Evolutionary conservation across 1,139 yeast species (phyloP).

Genomic region (Entelexis sorbosivorans): DNA sequence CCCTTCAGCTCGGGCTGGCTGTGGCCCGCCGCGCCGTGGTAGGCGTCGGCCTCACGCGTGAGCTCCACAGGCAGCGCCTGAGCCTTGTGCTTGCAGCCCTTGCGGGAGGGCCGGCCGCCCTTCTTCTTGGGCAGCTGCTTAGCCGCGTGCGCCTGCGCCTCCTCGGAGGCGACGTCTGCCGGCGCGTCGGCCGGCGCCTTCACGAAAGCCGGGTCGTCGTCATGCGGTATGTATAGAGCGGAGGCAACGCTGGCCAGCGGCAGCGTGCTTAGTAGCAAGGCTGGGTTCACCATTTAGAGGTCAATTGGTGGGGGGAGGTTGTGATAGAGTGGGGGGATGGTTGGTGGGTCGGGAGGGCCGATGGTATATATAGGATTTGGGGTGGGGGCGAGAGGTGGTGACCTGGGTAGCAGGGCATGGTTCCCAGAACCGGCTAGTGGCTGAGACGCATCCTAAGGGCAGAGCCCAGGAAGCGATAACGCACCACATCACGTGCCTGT

Average conservation of each 20-base stretch:
- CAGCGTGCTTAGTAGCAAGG: constrained; percentile 21
- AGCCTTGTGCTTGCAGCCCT: constrained; percentile 4
- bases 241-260: constrained; percentile 34
- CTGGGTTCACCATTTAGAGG: constrained; percentile 22
- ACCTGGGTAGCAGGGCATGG: constrained; percentile 6
- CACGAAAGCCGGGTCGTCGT: constrained; percentile 15
- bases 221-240: constrained; percentile 55
- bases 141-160: constrained; percentile 5
- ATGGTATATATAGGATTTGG: constrained; percentile 2
- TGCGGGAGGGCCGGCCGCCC: constrained; percentile 4
- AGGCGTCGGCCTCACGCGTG: background rate
- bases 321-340: background rate
- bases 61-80: background rate
- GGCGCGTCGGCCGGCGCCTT: constrained; percentile 5
- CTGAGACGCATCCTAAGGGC: constrained; percentile 7
- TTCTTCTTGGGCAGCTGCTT: constrained; percentile 8
- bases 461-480: constrained; percentile 2
- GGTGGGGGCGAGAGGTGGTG: background rate
- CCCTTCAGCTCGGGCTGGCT: constrained; percentile 3
- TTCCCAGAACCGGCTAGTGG: constrained; percentile 7
- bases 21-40: background rate
- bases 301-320: background rate
- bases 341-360: background rate
- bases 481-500: background rate
- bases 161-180: background rate